A percentile compares a stretch with the other conserved stretches of the same genome.
Evolutionary conservation across 768 basidiomycete genomes (phyloP).

Genomic region (Suillus cothurnatus): DNA sequence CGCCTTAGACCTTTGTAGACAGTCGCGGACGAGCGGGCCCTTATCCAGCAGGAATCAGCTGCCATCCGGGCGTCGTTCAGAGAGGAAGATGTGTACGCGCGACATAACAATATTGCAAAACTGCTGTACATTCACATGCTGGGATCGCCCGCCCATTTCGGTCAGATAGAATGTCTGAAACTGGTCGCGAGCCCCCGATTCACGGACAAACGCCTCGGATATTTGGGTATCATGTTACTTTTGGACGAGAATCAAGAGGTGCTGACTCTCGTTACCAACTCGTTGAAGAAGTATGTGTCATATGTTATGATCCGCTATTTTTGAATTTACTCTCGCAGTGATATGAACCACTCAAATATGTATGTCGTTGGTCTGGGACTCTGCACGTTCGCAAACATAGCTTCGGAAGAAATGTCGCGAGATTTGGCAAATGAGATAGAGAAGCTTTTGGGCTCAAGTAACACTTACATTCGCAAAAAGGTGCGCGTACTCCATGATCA

Average conservation of each 20-base stretch:
- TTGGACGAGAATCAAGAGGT: constrained; percentile 98
- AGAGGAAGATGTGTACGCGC: constrained; percentile 93
- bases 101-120: constrained; percentile 98
- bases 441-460: constrained; percentile 94
- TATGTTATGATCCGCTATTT: neutral
- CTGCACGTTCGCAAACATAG: constrained; percentile 98
- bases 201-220: constrained; percentile 94
- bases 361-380: constrained; percentile 96
- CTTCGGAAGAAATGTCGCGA: constrained; percentile 99
- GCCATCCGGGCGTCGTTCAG: constrained; percentile 96
- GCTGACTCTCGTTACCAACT: constrained; percentile 95
- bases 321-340: constrained; percentile 51
- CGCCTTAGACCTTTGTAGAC: constrained; percentile 58
- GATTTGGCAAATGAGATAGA: constrained; percentile 98
- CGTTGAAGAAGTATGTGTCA: constrained; percentile 85
- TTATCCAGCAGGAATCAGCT: constrained; percentile 97
- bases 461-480: constrained; percentile 99
- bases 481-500: constrained; percentile 41
- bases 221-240: constrained; percentile 96
- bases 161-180: constrained; percentile 96
- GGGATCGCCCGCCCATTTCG: constrained; percentile 97
- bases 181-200: constrained; percentile 95
- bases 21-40: constrained; percentile 94
- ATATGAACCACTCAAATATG: constrained; percentile 99
- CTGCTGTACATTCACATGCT: constrained; percentile 99